Base-by-base conservation (phyloP, 2,329 filamentous ascomycete species). In the Alternaria sp. region DNA sequence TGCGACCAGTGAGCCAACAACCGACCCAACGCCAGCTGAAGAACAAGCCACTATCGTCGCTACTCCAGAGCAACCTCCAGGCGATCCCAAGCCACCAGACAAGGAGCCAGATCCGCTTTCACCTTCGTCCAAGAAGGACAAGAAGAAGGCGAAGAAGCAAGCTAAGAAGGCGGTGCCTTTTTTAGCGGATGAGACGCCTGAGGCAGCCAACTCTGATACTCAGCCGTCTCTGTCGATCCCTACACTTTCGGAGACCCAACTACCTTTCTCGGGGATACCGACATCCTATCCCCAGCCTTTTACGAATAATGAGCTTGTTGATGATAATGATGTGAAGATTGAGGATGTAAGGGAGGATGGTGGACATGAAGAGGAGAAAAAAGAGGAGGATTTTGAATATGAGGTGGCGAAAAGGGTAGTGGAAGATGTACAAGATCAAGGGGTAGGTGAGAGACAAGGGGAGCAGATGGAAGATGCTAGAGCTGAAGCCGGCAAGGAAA, bases 101-200 rank as follows among this genome's bases (percentile, higher is more conserved):
- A 60, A 16, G 34, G 61, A 67, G 7, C 56, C 56, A 5, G 58
- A 52, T 24, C 58, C 62, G 16, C 52, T 58, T 52, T 34, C 64
- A 22, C 41, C 57, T 47, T 52, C 20, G 26, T 51, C 62, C 2
- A 66, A 64, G 51, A 70, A 72, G 49, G 70, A 71, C 60, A 73
- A 71, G 49, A 70, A 65, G n/a, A 71, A 72, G 62, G 61, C 56
- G 14, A 71, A 67, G 51, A 71, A 70, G 55, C 62, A 69, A 62
- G 61, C 52, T 54, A 65, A 67, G 56, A 69, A 68, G 49, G 65
- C 54, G 24, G 70, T 62, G 67, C 59, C 72, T 72, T 72, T 73
- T 73, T 73, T 73, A 74, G 71, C 69, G 63, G 59, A 66, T 70
- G 71, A 74, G 71, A 67, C 70, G 71, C 62, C 70, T 72, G 69